These are phyloP conservation scores for Epicoccum sorghinum DNA, from an alignment of 2,329 filamentous ascomycete genomes.

Conservation along the genomic window DNA sequence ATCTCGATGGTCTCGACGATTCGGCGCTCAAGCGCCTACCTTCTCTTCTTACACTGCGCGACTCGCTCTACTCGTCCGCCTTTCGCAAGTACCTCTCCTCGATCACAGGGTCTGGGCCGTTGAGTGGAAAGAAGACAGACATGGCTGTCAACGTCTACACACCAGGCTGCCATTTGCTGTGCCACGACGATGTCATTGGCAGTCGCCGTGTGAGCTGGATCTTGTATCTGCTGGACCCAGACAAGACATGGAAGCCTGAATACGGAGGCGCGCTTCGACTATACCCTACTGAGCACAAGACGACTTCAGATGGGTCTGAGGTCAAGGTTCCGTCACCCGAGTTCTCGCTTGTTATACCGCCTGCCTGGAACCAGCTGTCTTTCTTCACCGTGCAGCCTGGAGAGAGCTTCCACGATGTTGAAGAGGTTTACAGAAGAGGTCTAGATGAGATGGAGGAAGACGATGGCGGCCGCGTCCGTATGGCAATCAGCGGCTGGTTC, in stretches of 20 bases:
- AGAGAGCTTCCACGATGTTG: slow-evolving; percentile 98
- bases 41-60: slow-evolving; percentile 87
- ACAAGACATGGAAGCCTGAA: slow-evolving; percentile 84
- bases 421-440: slow-evolving; percentile 84
- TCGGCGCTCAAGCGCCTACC: slow-evolving; percentile 84
- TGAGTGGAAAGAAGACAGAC: slow-evolving; percentile 94
- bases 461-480: slow-evolving; percentile 80
- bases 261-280: slow-evolving; percentile 93
- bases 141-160: slow-evolving; percentile 99
- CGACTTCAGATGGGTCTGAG: slow-evolving; percentile 72
- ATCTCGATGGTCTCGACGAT: slow-evolving; percentile 91
- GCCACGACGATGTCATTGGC: slow-evolving; percentile 99
- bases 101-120: slow-evolving; percentile 82
- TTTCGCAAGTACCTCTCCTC: slow-evolving; percentile 89
- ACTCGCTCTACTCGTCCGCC: slow-evolving; percentile 87
- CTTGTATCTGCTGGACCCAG: slow-evolving; percentile 91
- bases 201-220: slow-evolving; percentile 96
- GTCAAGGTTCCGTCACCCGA: slow-evolving; percentile 83
- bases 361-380: slow-evolving; percentile 94
- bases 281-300: slow-evolving; percentile 72
- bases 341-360: slow-evolving; percentile 81
- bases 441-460: slow-evolving; percentile 65
- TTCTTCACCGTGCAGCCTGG: slow-evolving; percentile 98
- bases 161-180: slow-evolving; percentile 91
- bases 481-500: slow-evolving; percentile 99